Percentiles rank a stretch among this genome's conserved stretches.
Evolutionary conservation across 768 basidiomycete genomes (phyloP).

Genomic region (Galerina sulciceps): DNA sequence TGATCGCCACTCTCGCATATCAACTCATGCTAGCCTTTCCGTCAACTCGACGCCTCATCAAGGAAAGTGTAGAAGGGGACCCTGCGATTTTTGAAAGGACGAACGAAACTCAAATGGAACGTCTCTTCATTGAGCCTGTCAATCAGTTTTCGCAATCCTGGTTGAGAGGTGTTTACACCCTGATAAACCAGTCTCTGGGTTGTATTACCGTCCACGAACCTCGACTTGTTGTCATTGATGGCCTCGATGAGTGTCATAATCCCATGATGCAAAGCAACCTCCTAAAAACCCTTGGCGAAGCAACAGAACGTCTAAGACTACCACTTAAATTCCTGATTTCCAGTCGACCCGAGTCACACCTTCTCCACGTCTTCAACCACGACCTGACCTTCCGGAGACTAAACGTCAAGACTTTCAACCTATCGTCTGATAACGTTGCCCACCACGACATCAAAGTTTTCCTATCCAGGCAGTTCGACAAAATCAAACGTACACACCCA

Average conservation of each 20-base stretch:
- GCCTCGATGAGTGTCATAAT: slow-evolving; percentile 20
- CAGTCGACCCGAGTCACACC: slow-evolving; percentile 22
- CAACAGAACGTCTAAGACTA: background rate
- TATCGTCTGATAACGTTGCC: slow-evolving; percentile 4
- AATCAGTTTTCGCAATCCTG: slow-evolving; percentile 1
- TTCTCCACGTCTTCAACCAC: slow-evolving; percentile 11
- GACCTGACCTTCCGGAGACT: background rate
- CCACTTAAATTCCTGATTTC: slow-evolving; percentile 21
- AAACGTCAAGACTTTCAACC: background rate
- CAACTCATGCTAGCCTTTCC: slow-evolving; percentile 18
- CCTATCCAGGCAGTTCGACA: slow-evolving; percentile 12
- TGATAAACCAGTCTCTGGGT: background rate
- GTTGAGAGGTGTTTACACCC: background rate
- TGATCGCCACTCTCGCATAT: slow-evolving; percentile 19
- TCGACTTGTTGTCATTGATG: slow-evolving; percentile 18
- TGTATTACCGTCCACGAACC: slow-evolving; percentile 3
- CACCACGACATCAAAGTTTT: slow-evolving; percentile 16
- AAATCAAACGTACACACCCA: slow-evolving; percentile 13
- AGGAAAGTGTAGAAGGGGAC: slow-evolving; percentile 8
- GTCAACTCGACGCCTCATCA: slow-evolving; percentile 1
- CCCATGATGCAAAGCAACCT: slow-evolving; percentile 6
- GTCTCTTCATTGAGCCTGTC: slow-evolving; percentile 14
- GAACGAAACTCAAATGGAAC: slow-evolving; percentile 10
- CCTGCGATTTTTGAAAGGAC: slow-evolving; percentile 9
- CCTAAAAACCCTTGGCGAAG: slow-evolving; percentile 6